Evolutionary conservation across 371 early-diverging fungal genomes (phyloP).

Genomic region (Syncephalastrum racemosum): DNA sequence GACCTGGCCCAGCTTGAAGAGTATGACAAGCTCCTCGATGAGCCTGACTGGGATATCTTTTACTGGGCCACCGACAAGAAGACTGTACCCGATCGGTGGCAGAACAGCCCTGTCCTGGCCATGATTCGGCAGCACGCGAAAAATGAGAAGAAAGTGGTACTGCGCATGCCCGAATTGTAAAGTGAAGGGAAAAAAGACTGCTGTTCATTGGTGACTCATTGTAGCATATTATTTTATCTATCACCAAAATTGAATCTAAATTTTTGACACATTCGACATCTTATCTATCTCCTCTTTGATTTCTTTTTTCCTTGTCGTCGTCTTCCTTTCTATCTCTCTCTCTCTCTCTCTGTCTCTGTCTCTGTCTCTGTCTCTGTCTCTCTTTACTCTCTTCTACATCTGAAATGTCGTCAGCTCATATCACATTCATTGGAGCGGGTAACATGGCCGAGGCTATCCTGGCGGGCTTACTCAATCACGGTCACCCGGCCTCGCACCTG

Average conservation of each 20-base stretch:
- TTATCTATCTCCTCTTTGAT: too few relatives aligned
- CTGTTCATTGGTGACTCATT: constrained; percentile 1
- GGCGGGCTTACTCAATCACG: constrained; percentile 76
- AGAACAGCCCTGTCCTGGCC: constrained; percentile 54
- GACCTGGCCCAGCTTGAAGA: constrained; percentile 62
- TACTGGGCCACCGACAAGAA: constrained; percentile 86
- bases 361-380: too few relatives aligned
- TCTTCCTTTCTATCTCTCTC: too few relatives aligned
- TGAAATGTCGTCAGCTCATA: neutral
- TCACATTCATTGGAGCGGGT: constrained; percentile 89
- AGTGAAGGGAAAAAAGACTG: constrained; percentile 4
- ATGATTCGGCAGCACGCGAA: constrained; percentile 67
- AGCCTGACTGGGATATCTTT: constrained; percentile 97
- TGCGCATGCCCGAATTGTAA: constrained; percentile 76
- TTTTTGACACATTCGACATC: too few relatives aligned
- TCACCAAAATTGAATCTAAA: too few relatives aligned
- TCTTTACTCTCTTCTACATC: too few relatives aligned
- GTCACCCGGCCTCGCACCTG: constrained; percentile 67
- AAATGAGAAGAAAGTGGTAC: constrained; percentile 65
- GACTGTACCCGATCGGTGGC: constrained; percentile 58
- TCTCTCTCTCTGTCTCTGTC: too few relatives aligned
- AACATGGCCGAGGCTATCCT: constrained; percentile 95
- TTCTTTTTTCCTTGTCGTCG: too few relatives aligned
- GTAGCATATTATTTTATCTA: too few relatives aligned
- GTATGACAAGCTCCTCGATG: constrained; percentile 84